Evolutionary conservation across 2,329 filamentous ascomycete genomes (phyloP), one percentile per base, ranked within the genome.

Genomic region (Zymoseptoria passerinii): DNA sequence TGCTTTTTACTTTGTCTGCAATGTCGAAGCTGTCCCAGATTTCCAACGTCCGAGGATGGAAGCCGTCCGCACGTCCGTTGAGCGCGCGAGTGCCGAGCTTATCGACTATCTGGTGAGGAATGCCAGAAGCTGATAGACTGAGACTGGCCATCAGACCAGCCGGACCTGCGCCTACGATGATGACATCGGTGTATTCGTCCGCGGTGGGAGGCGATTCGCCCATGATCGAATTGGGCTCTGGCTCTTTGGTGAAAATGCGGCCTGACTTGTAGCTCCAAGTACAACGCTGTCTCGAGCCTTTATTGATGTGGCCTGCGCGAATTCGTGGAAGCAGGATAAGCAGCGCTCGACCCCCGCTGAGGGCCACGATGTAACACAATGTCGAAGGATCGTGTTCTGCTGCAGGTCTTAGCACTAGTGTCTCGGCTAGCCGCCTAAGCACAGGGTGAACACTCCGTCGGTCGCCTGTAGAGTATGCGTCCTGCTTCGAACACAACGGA

Each of bases 11-110:
- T 2, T 80, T 74, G 61, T 88, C 80, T 1, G 76, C 83, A 56
- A 90, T 81, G 0, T 82, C 86, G 63, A 90, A 86, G 55, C 81
- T 84, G 63, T 90, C 84, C 56, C 89, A 82, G n/a, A 90, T 87
- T 70, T 90, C 85, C 1, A 88, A 75, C 0, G 84, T 88, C 1
- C 86, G 82, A 61, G 80, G 81, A 71, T 88, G 83, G 2, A 86
- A 74, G 1, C 81, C 82, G 62, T 81, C 78, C 0, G 78, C 77
- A 60, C 78, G 77, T 29, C 71, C 69, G 53, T 70, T 63, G 64
- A 49, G 62, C 58, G 44, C 65, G 56, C 54, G 67, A 65, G n/a
- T 66, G 44, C 50, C 60, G n/a, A 48, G 29, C 16, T 27, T 28
- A 20, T 71, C 70, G 50, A 82, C 66, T 48, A 82, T 79, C 49